Percentiles rank a stretch among this genome's conserved stretches.
phyloP scores from a whole-genome alignment of 768 basidiomycete species.

The Leucosporidium yakuticum region DNA sequence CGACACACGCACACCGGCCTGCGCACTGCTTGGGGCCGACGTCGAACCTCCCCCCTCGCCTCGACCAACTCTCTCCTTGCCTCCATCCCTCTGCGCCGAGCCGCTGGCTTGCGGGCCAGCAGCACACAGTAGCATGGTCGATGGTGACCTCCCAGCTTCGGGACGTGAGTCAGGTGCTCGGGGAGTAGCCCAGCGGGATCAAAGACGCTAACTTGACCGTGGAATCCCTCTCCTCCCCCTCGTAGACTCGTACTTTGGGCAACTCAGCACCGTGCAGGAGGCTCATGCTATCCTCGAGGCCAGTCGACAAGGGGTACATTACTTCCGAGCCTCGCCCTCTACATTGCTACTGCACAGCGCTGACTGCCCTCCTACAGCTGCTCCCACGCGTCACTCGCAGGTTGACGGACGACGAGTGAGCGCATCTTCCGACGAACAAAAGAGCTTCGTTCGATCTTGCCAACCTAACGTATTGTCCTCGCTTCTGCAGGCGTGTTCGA shows the following conservation, averaged over 20 bases:
- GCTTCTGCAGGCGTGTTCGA: constrained; percentile 26
- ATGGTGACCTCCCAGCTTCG: too few species aligned
- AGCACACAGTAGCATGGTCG: too few species aligned
- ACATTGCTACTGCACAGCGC: constrained; percentile 27
- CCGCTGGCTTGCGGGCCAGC: too few species aligned
- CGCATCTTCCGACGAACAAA: constrained; percentile 16
- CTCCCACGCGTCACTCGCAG: constrained; percentile 40
- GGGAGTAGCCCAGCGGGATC: too few species aligned
- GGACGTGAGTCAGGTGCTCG: too few species aligned
- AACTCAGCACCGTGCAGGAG: constrained; percentile 16
- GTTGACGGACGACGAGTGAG: constrained; percentile 45
- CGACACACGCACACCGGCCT: too few species aligned
- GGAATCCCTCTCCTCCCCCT: too few species aligned
- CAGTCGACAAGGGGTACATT: constrained; percentile 26
- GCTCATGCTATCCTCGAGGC: constrained; percentile 30
- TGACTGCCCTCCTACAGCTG: constrained; percentile 41
- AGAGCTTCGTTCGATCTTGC: constrained; percentile 30
- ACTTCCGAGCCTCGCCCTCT: background rate
- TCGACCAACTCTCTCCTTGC: too few species aligned
- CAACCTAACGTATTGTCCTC: constrained; percentile 33
- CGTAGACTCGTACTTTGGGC: constrained; percentile 34
- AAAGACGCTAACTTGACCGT: too few species aligned
- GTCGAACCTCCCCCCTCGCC: too few species aligned
- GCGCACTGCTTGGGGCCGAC: too few species aligned
- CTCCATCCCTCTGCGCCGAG: too few species aligned